Evolutionary conservation across 495 filamentous ascomycete species (phyloP).

Genomic region (Sphaerosporella brunnea): DNA sequence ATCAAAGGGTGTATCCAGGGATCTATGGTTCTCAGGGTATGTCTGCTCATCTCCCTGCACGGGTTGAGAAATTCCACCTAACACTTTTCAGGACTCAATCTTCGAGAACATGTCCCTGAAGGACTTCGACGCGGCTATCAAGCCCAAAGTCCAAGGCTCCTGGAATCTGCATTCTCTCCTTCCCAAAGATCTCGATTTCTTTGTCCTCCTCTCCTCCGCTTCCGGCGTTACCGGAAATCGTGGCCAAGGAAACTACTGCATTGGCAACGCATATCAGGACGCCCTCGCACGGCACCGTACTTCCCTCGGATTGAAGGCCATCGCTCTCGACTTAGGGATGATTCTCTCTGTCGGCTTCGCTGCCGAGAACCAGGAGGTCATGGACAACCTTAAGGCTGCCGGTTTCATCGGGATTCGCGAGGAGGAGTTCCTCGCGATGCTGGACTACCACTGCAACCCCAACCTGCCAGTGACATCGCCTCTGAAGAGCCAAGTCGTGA

Average conservation of each 20-base stretch:
- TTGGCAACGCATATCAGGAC: conserved; percentile 45
- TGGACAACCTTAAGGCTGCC: not conserved
- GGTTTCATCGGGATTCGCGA: not conserved
- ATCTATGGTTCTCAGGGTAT: conserved; percentile 27
- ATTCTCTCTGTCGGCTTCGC: conserved; percentile 42
- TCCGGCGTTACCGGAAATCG: conserved; percentile 41
- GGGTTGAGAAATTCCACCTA: conserved; percentile 16
- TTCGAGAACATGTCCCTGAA: conserved; percentile 40
- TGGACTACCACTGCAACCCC: not conserved
- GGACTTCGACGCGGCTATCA: conserved; percentile 33
- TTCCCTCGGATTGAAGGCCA: conserved; percentile 31
- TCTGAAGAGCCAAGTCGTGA: not conserved
- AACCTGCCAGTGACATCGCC: not conserved
- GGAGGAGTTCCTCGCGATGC: conserved; percentile 6
- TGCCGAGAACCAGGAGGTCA: conserved; percentile 10
- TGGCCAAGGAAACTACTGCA: conserved; percentile 46
- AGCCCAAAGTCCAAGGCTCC: conserved; percentile 40
- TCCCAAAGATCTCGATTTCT: conserved; percentile 40
- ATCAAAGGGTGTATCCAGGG: conserved; percentile 38
- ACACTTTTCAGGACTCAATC: conserved; percentile 31
- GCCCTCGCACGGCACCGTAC: conserved; percentile 34
- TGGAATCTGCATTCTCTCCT: conserved; percentile 43
- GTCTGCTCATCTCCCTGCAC: not conserved
- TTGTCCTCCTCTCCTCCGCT: conserved; percentile 45
- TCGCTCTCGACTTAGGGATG: conserved; percentile 39